Evolutionary conservation across 805 yeast genomes (phyloP), one percentile per base, ranked within the genome.

Genomic region (Yueomyces sp.): DNA sequence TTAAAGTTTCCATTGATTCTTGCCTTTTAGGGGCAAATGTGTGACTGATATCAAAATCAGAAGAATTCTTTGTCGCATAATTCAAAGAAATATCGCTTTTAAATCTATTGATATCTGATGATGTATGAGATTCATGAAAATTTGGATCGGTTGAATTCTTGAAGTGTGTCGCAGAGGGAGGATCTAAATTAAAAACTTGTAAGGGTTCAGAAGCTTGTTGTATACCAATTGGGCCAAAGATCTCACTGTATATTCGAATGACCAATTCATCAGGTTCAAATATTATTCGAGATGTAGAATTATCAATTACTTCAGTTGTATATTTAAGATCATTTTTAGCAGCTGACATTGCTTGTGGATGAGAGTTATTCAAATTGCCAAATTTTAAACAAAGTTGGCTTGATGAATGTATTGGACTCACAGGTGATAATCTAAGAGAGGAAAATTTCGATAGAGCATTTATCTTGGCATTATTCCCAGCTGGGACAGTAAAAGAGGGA

Each of bases 191-290:
- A 43, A 56, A 57, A 5, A 60, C 47, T 2, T 52, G 40, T 38
- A 60, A 39, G 2, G 64, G 53, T 32, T 59, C 56, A 5, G 54
- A 43, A 3, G 58, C 49, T 28, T 44, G 41, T 44, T 57, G 62
- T 31, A 51, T 42, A 7, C 55, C 54, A 36, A 53, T 37, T 6
- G 53, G 47, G 3, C 60, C 60, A 43, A 51, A 60, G 29, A 60
- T 39, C 28, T 45, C 52, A 26, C 40, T 48, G 44, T 56, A 56
- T 31, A 60, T 50, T 40, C 50, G 53, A 26, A 49, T 45, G 2
- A 57, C 49, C 27, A 52, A 44, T 45, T 57, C 59, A 42, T 60
- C 63, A 3, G 64, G 62, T 32, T 50, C 52, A 37, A 60, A 55
- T 8, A 52, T 40, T 3, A 57, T 46, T 39, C 45, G 47, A 39